A percentile compares a stretch with the other conserved stretches of the same genome.
These are phyloP conservation scores for Ganoderma multipileum DNA, from an alignment of 1,284 basidiomycete species.

Conservation along the genomic window DNA sequence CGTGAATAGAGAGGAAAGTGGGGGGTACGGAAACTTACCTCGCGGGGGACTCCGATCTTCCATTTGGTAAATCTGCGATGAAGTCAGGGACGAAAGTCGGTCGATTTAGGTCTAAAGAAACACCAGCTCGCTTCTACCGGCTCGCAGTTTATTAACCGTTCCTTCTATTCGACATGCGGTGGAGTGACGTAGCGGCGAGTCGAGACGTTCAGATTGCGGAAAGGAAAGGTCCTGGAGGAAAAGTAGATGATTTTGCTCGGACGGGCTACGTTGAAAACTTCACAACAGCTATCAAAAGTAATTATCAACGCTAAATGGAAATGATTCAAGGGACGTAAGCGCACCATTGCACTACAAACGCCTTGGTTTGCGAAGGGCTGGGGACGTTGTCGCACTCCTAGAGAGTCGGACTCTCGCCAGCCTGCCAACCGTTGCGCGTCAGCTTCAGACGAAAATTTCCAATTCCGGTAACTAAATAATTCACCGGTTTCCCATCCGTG, in stretches of 20 bases:
- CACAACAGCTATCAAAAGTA: neutral
- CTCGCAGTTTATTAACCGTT: neutral
- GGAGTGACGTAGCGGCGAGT: neutral
- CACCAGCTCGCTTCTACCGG: neutral
- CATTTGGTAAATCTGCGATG: neutral
- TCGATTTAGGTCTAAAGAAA: neutral
- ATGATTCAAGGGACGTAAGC: neutral
- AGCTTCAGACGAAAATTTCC: neutral
- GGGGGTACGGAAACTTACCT: neutral
- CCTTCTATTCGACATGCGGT: neutral
- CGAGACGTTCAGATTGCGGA: neutral
- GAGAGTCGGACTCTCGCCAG: neutral
- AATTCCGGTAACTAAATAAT: neutral
- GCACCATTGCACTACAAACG: neutral
- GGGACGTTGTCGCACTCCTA: neutral
- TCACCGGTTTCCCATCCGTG: neutral
- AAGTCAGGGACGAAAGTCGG: constrained; percentile 1
- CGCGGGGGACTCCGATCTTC: neutral
- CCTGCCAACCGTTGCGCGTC: neutral
- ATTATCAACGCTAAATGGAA: neutral
- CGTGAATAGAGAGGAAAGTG: neutral
- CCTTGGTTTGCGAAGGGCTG: neutral
- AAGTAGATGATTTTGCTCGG: neutral
- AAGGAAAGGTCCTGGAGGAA: neutral
- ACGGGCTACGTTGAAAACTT: neutral